A percentile compares a stretch with the other conserved stretches of the same genome.
Evolutionary conservation across 2,329 filamentous ascomycete genomes (phyloP).

Genomic region (Colletotrichum sp.): DNA sequence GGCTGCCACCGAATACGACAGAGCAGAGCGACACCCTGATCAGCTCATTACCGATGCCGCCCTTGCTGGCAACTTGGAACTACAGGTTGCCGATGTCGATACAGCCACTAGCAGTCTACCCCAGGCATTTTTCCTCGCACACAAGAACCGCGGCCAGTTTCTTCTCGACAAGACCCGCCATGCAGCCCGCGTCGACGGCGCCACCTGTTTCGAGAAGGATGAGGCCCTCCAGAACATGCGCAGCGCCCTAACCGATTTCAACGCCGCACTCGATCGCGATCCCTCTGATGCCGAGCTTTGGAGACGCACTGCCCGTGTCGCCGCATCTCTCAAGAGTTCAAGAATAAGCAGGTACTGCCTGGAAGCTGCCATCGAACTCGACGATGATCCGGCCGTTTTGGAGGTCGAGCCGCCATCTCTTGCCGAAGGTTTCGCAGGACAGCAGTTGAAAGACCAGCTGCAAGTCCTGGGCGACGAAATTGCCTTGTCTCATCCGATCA

Average conservation of each 20-base stretch:
- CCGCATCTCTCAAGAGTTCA: constrained; percentile 60
- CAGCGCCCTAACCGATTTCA: constrained; percentile 61
- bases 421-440: constrained; percentile 67
- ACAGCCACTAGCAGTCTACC: constrained; percentile 80
- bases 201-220: constrained; percentile 39
- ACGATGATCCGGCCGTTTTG: constrained; percentile 67
- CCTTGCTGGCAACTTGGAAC: constrained; percentile 57
- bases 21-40: constrained; percentile 64
- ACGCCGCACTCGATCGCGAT: constrained; percentile 65
- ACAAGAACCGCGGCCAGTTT: constrained; percentile 96
- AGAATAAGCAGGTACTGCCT: constrained; percentile 67
- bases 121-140: constrained; percentile 89
- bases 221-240: constrained; percentile 42
- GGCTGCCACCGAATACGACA: constrained; percentile 82
- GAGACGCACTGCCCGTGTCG: constrained; percentile 64
- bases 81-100: constrained; percentile 69
- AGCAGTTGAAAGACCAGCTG: constrained; percentile 63
- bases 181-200: constrained; percentile 39
- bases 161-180: constrained; percentile 75
- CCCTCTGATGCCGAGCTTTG: constrained; percentile 72
- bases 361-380: constrained; percentile 70
- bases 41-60: constrained; percentile 51
- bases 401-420: constrained; percentile 68
- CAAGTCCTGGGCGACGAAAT: constrained; percentile 59
- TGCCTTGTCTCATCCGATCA: constrained; percentile 64